Evolutionary conservation across 306 rosid species (phyloP).

Genomic region (Morella rubra): DNA sequence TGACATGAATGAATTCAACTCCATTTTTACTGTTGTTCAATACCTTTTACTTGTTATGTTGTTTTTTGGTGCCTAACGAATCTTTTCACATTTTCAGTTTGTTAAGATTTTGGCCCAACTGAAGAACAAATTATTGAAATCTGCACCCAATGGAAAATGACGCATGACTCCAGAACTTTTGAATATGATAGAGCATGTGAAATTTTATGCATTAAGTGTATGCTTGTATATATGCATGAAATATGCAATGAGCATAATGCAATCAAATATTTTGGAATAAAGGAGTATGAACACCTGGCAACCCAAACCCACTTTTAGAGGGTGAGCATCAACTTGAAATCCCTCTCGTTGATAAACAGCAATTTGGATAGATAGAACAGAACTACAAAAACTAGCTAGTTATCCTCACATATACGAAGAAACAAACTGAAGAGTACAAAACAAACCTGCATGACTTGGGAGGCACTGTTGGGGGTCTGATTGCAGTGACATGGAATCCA

Average conservation of each 20-base stretch:
- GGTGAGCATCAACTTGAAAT: background rate
- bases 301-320: background rate
- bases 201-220: background rate
- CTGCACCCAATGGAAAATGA: background rate
- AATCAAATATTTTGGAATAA: background rate
- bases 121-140: background rate
- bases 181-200: background rate
- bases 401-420: background rate
- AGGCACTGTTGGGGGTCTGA: conserved; percentile 94
- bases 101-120: background rate
- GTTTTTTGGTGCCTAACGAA: background rate
- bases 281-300: background rate
- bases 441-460: conserved; percentile 94
- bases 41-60: background rate
- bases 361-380: background rate
- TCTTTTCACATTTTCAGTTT: background rate
- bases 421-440: background rate
- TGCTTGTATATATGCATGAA: background rate
- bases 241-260: background rate
- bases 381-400: background rate
- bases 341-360: background rate
- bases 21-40: background rate
- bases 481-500: conserved; percentile 95
- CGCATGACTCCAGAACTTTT: background rate
- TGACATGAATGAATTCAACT: background rate